Conservation (phyloP, 495 filamentous ascomycete genomes). For the Pyrenopolyporus hunteri region DNA sequence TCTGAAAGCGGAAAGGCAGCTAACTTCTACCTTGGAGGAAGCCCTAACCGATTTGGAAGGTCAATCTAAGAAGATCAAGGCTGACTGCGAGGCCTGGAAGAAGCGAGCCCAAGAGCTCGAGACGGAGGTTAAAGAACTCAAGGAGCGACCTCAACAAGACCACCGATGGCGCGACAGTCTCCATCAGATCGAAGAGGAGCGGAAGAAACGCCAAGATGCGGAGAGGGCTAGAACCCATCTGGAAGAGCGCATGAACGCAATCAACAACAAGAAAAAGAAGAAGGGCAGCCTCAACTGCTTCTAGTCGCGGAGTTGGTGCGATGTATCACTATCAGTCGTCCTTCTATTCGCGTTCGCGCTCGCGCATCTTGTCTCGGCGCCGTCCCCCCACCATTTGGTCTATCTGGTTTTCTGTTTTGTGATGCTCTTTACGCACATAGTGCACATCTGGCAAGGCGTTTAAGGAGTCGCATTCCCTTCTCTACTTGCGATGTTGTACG, state of each 20-base stretch:
- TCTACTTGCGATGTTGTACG: slow-evolving; percentile 12
- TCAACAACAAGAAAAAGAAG: slow-evolving; percentile 92
- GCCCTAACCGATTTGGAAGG: slow-evolving; percentile 91
- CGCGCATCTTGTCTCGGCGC: slow-evolving; percentile 6
- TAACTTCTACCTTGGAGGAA: slow-evolving; percentile 92
- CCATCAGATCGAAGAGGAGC: slow-evolving; percentile 93
- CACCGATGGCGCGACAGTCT: slow-evolving; percentile 74
- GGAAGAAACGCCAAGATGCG: slow-evolving; percentile 82
- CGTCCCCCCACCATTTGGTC: slow-evolving; percentile 4
- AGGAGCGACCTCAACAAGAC: slow-evolving; percentile 51
- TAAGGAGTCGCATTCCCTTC: slow-evolving; percentile 18
- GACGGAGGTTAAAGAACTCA: slow-evolving; percentile 73
- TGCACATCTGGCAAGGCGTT: slow-evolving; percentile 34
- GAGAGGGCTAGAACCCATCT: slow-evolving; percentile 86
- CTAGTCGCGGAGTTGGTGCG: slow-evolving; percentile 53
- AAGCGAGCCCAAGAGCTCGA: slow-evolving; percentile 80
- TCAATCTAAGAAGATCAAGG: slow-evolving; percentile 83
- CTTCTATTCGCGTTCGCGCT: slow-evolving; percentile 1
- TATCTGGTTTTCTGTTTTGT: slow-evolving; percentile 4
- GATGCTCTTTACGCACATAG: slow-evolving; percentile 4
- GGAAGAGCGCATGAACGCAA: slow-evolving; percentile 92
- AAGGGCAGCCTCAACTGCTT: slow-evolving; percentile 97
- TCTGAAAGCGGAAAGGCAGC: slow-evolving; percentile 92
- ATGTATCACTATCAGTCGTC: slow-evolving; percentile 4
- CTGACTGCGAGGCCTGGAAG: slow-evolving; percentile 87